phyloP scores from a whole-genome alignment of 345 rosid genomes.

The Citrus glauca region DNA sequence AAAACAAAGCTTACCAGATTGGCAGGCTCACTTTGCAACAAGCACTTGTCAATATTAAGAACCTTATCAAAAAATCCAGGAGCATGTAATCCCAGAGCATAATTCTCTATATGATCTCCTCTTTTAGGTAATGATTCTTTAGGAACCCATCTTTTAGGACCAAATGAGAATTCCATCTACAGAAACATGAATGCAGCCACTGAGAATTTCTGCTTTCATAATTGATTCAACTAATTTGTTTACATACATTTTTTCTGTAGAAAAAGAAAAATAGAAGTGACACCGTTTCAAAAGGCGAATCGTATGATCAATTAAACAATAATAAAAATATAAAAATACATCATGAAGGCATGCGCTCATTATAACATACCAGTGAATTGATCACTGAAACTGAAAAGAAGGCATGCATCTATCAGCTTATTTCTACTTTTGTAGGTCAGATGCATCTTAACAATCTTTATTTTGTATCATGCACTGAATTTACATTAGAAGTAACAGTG shows the following conservation, averaged over 20 bases:
- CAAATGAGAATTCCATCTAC: conserved; percentile 96
- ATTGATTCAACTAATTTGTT: not conserved
- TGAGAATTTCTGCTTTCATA: not conserved
- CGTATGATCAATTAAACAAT: not conserved
- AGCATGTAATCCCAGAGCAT: conserved; percentile 83
- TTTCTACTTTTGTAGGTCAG: not conserved
- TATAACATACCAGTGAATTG: not conserved
- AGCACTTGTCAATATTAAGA: conserved; percentile 69
- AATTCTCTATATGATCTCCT: conserved; percentile 44
- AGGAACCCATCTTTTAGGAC: conserved; percentile 78
- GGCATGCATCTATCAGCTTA: not conserved
- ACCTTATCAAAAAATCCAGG: conserved; percentile 93
- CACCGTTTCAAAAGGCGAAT: not conserved
- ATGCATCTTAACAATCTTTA: not conserved
- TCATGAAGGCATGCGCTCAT: not conserved
- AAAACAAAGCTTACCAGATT: conserved; percentile 49
- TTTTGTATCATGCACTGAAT: not conserved
- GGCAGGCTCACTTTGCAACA: conserved; percentile 82
- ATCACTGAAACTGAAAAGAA: not conserved
- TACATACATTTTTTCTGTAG: not conserved
- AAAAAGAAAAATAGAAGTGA: too few relatives aligned
- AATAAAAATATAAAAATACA: too few relatives aligned
- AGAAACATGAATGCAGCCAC: conserved; percentile 11
- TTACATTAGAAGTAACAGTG: not conserved
- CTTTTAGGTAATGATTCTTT: conserved; percentile 50